Evolutionary conservation across 768 basidiomycete species (phyloP).

Genomic region (Punctularia strigosozonata): DNA sequence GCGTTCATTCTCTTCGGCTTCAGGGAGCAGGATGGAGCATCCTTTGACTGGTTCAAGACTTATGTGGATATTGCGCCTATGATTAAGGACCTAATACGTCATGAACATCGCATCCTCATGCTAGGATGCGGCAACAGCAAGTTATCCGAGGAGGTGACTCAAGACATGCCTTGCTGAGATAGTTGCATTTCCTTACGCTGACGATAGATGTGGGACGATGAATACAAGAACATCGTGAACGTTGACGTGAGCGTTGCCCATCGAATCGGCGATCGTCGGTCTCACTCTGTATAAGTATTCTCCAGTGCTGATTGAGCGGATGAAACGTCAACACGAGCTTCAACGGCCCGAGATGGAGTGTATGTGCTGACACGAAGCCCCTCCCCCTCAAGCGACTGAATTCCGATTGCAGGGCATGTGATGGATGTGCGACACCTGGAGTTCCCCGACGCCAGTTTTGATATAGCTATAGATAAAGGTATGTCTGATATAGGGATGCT

Average conservation of each 20-base stretch:
- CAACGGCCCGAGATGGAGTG: conserved; percentile 62
- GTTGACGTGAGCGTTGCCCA: conserved; percentile 43
- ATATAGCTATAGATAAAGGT: conserved; percentile 82
- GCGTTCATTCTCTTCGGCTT: conserved; percentile 2
- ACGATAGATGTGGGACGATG: conserved; percentile 75
- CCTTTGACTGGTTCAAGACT: conserved; percentile 84
- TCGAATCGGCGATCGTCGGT: background rate
- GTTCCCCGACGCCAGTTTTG: conserved; percentile 52
- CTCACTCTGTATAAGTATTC: conserved; percentile 47
- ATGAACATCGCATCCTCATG: conserved; percentile 54
- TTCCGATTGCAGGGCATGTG: conserved; percentile 47
- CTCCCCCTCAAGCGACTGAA: background rate
- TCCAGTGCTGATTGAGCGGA: conserved; percentile 58
- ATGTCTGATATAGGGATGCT: background rate
- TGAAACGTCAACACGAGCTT: conserved; percentile 41
- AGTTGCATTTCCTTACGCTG: background rate
- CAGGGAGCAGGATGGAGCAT: conserved; percentile 46
- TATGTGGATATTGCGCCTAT: conserved; percentile 60
- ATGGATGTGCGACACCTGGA: conserved; percentile 70
- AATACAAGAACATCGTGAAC: conserved; percentile 72
- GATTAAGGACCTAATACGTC: conserved; percentile 53
- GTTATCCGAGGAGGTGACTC: conserved; percentile 58
- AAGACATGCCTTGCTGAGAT: background rate
- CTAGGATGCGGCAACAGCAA: conserved; percentile 80
- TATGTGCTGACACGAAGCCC: conserved; percentile 17